These are phyloP conservation scores for Cicer bijugum DNA, from an alignment of 306 rosid genomes.

Conservation along the genomic window DNA sequence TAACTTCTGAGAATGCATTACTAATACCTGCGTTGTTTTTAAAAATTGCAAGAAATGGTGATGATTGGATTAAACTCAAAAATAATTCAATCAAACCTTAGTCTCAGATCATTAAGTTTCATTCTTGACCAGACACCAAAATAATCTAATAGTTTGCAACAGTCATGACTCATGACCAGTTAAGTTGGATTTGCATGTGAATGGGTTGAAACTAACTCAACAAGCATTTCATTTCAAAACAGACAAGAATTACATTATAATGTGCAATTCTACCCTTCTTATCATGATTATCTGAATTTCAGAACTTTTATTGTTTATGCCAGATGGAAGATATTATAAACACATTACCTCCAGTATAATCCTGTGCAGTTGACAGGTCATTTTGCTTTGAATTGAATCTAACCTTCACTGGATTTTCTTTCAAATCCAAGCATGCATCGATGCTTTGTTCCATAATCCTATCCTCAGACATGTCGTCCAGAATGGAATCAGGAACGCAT, in stretches of 20 bases:
- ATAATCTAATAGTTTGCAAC: conserved; percentile 31
- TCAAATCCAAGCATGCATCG: conserved; percentile 40
- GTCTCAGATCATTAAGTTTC: not conserved
- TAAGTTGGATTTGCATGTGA: not conserved
- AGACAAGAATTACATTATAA: conserved; percentile 27
- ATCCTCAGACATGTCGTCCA: conserved; percentile 42
- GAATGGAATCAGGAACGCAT: conserved; percentile 50
- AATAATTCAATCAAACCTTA: not conserved
- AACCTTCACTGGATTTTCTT: conserved; percentile 42
- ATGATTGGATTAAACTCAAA: conserved; percentile 14
- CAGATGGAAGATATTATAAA: conserved; percentile 36
- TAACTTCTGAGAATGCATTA: conserved; percentile 45
- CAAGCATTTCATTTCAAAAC: conserved; percentile 37
- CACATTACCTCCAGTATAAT: conserved; percentile 54
- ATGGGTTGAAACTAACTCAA: conserved; percentile 7
- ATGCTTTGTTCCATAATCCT: conserved; percentile 45
- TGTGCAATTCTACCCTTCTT: not conserved
- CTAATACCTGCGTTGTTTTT: conserved; percentile 40
- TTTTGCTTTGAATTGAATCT: conserved; percentile 43
- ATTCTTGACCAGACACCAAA: conserved; percentile 23
- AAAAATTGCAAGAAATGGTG: conserved; percentile 34
- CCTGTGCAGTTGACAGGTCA: conserved; percentile 47
- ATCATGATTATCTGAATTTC: conserved; percentile 36
- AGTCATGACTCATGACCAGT: conserved; percentile 2
- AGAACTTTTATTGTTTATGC: not conserved